phyloP scores from a whole-genome alignment of 768 basidiomycete species.

The Strobilomyces confusus region DNA sequence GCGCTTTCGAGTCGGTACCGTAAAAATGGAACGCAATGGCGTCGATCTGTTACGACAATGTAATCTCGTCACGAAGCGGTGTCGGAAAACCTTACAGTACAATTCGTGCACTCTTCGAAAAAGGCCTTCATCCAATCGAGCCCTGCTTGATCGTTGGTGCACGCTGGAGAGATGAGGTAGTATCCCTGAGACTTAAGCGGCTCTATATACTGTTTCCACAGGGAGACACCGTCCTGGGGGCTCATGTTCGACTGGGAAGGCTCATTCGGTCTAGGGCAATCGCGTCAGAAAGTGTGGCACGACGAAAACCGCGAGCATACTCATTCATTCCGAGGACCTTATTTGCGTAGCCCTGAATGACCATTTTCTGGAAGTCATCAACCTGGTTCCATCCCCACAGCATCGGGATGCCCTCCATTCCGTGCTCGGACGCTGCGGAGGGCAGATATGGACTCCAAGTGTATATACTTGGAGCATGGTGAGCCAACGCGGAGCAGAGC shows the following conservation, averaged over 20 bases:
- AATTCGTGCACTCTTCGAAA: conserved; percentile 46
- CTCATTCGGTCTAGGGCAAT: conserved; percentile 59
- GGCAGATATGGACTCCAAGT: conserved; percentile 63
- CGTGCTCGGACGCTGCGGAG: conserved; percentile 36
- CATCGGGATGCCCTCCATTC: conserved; percentile 63
- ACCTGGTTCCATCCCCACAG: conserved; percentile 62
- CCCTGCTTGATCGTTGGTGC: conserved; percentile 61
- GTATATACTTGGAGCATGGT: conserved; percentile 42
- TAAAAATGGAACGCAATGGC: conserved; percentile 73
- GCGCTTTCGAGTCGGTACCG: conserved; percentile 43
- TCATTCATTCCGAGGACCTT: conserved; percentile 74
- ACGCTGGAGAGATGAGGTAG: conserved; percentile 62
- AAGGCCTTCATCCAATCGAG: conserved; percentile 65
- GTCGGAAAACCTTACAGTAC: conserved; percentile 41
- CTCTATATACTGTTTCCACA: conserved; percentile 65
- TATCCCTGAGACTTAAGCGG: conserved; percentile 60
- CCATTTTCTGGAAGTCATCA: conserved; percentile 42
- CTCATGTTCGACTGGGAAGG: conserved; percentile 59
- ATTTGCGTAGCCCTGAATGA: conserved; percentile 50
- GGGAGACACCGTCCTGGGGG: conserved; percentile 44
- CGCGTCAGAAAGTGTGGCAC: not conserved
- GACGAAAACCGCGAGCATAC: conserved; percentile 38
- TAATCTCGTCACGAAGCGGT: not conserved
- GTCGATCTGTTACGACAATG: conserved; percentile 44
- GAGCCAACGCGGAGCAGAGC: not conserved